Evolutionary conservation across 1,139 yeast genomes (phyloP).

Genomic region (Magnusiomyces tetraspermus): DNA sequence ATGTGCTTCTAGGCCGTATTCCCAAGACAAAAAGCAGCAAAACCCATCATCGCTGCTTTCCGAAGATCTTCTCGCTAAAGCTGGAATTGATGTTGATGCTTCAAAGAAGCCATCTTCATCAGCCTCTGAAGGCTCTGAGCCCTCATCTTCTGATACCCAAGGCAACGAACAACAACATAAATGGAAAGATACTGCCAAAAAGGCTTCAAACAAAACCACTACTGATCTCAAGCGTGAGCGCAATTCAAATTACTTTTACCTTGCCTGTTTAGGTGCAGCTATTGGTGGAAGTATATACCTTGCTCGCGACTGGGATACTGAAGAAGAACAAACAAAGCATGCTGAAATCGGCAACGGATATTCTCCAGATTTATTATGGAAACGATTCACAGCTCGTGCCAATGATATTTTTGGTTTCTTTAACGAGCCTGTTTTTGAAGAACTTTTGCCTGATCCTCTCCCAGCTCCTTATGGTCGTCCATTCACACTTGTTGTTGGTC

Average conservation of each 20-base stretch:
- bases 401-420: constrained; percentile 71
- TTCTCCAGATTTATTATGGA: constrained; percentile 41
- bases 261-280: constrained; percentile 48
- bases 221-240: constrained; percentile 50
- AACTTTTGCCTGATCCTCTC: constrained; percentile 83
- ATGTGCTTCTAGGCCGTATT: neutral
- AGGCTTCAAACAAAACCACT: constrained; percentile 49
- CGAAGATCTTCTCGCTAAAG: constrained; percentile 73
- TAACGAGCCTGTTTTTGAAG: constrained; percentile 89
- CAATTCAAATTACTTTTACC: constrained; percentile 27
- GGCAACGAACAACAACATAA: constrained; percentile 25
- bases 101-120: constrained; percentile 15
- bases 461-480: constrained; percentile 93
- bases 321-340: constrained; percentile 49
- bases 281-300: constrained; percentile 63
- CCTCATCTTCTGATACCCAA: constrained; percentile 12
- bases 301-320: constrained; percentile 81
- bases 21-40: constrained; percentile 23
- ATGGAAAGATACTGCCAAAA: constrained; percentile 34
- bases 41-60: constrained; percentile 47
- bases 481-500: constrained; percentile 73
- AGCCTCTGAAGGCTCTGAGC: neutral
- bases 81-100: constrained; percentile 56
- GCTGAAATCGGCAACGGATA: constrained; percentile 57
- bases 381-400: constrained; percentile 60